These are phyloP conservation scores for Exophiala viscosa DNA, from an alignment of 2,329 filamentous ascomycete species.

Conservation along the genomic window DNA sequence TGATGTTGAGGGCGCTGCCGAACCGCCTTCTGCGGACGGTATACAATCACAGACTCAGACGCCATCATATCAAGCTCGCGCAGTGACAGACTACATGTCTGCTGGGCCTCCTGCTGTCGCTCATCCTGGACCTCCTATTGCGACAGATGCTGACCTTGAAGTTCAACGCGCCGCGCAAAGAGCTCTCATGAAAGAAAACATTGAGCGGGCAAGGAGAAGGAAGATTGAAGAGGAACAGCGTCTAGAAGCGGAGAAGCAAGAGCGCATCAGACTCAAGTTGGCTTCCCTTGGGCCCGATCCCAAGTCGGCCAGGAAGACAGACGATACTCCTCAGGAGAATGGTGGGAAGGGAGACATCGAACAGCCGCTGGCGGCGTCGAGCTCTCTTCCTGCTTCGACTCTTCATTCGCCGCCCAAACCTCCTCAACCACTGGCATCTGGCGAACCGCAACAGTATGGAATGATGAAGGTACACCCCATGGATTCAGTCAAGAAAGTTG, in stretches of 20 bases:
- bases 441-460: conserved; percentile 57
- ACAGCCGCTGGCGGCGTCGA: conserved; percentile 22
- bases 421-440: conserved; percentile 55
- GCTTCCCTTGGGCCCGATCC: conserved; percentile 42
- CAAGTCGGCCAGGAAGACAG: conserved; percentile 10
- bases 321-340: conserved; percentile 4
- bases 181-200: conserved; percentile 59
- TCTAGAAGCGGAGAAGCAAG: conserved; percentile 56
- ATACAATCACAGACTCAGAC: conserved; percentile 17
- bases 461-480: conserved; percentile 61
- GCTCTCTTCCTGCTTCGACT: conserved; percentile 25
- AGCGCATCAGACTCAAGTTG: conserved; percentile 56
- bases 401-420: conserved; percentile 56
- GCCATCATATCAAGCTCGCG: conserved; percentile 33
- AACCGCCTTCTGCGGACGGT: conserved; percentile 29
- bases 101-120: conserved; percentile 9
- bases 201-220: conserved; percentile 54
- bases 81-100: conserved; percentile 31
- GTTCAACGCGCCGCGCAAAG: conserved; percentile 46
- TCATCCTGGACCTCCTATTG: conserved; percentile 6
- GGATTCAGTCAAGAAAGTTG: conserved; percentile 48
- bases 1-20: conserved; percentile 35
- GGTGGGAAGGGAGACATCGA: conserved; percentile 25
- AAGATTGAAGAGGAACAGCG: conserved; percentile 53
- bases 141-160: conserved; percentile 24